Conservation (phyloP, 768 basidiomycete genomes). For the Rhizopogon vulgaris region DNA sequence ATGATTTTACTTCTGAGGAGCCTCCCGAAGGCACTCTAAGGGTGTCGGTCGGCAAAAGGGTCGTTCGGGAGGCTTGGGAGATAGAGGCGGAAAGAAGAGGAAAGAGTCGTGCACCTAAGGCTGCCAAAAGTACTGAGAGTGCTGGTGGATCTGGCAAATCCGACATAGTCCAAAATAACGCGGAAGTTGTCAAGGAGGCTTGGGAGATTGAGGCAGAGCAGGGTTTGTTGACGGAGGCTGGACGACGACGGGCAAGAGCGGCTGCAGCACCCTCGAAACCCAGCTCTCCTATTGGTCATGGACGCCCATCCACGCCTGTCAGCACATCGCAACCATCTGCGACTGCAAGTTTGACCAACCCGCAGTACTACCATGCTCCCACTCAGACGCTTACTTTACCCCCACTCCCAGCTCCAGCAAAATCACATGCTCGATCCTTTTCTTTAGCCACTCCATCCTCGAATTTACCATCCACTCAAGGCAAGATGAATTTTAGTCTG, state of each 20-base stretch:
- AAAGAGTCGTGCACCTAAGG: constrained; percentile 33
- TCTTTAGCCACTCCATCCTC: constrained; percentile 37
- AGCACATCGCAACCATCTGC: constrained; percentile 17
- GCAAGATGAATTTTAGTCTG: constrained; percentile 41
- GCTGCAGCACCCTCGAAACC: constrained; percentile 27
- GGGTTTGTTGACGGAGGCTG: constrained; percentile 70
- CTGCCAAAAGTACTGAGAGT: constrained; percentile 15
- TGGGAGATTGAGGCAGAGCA: constrained; percentile 81
- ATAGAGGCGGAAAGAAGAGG: constrained; percentile 58
- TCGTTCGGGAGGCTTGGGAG: constrained; percentile 76
- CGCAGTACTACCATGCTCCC: constrained; percentile 53
- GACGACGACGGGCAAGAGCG: constrained; percentile 57
- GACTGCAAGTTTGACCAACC: constrained; percentile 33
- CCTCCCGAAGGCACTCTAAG: constrained; percentile 46
- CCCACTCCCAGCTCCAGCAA: constrained; percentile 45
- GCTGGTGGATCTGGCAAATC: neutral
- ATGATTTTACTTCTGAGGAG: constrained; percentile 48
- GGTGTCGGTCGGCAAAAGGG: constrained; percentile 62
- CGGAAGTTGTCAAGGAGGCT: constrained; percentile 50
- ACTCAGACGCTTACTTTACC: constrained; percentile 63
- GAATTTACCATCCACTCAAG: constrained; percentile 6
- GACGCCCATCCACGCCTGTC: constrained; percentile 21
- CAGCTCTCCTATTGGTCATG: constrained; percentile 12
- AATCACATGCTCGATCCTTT: constrained; percentile 55
- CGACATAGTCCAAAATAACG: constrained; percentile 2